Evolutionary conservation across 1,284 basidiomycete species (phyloP), one percentile per base, ranked within the genome.

Genomic region (Ceratobasidium papillatum): DNA sequence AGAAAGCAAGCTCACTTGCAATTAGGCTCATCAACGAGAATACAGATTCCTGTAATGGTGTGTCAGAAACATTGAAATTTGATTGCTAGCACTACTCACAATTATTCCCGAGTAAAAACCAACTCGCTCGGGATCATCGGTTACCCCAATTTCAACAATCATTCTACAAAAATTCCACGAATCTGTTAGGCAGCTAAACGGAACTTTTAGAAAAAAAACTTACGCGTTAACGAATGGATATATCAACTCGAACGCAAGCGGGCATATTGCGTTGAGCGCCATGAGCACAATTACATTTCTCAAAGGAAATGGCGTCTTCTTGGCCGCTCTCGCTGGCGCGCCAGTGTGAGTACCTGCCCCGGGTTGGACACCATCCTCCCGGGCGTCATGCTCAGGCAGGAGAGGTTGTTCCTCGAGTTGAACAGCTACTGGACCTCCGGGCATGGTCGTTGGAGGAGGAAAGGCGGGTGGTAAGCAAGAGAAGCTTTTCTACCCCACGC

Each of bases 21-120:
- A 74, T 52, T 5, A 74, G 54, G 38, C 73, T 74, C 61, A 58
- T 65, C 14, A 68, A 19, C n/a, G 54, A 49, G 41, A 74, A 74
- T 14, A 66, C 54, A n/a, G 73, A 75, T 69, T 75, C 74, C 74
- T 69, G 19, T 32, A 17, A 7, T n/a, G 4, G 30, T 36, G 45
- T 19, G 45, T 47, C 45, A 47, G 45, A n/a, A 4, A 47, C 9
- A n/a, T 47, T 17, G 19, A 17, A 4, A n/a, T n/a, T 12, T 47
- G 7, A 17, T 4, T 47, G 4, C 5, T 7, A 27, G 7, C 22
- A 36, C 22, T 36, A 45, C 75, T 72, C 43, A 77, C 77, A 30
- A 76, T 63, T n/a, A 76, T 25, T 30, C 76, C 74, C 14, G 74
- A 71, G 51, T 76, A 76, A 56, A 76, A 76, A 22, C 76, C 76